Conservation (phyloP, 352 stramenopile genomes). For the Phytophthora boehmeriae region DNA sequence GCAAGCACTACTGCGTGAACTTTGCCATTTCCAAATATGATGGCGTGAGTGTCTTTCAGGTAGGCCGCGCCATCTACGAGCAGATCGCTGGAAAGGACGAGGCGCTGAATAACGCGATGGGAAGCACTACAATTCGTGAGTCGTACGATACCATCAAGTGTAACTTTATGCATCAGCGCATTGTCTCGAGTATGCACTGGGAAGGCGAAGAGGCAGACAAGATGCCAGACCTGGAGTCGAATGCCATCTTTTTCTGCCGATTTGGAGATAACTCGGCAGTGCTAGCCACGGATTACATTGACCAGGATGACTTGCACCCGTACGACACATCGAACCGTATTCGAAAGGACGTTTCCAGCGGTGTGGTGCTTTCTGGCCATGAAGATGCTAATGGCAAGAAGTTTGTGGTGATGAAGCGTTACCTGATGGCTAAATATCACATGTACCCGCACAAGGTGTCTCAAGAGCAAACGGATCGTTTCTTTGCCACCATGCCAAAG, state of each 20-base stretch:
- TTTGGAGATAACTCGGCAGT: slow-evolving; percentile 71
- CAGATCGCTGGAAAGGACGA: slow-evolving; percentile 75
- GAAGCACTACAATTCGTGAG: slow-evolving; percentile 67
- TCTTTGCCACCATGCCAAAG: slow-evolving; percentile 68
- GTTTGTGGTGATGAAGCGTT: slow-evolving; percentile 82
- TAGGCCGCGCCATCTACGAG: slow-evolving; percentile 73
- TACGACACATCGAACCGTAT: slow-evolving; percentile 73
- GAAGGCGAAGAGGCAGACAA: slow-evolving; percentile 43
- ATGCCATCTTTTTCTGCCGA: slow-evolving; percentile 68
- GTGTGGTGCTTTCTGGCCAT: slow-evolving; percentile 70
- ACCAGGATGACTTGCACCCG: slow-evolving; percentile 78
- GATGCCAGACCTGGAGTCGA: slow-evolving; percentile 76
- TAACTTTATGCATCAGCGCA: slow-evolving; percentile 84
- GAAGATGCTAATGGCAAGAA: slow-evolving; percentile 64
- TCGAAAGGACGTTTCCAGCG: slow-evolving; percentile 78
- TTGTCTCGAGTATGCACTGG: slow-evolving; percentile 78
- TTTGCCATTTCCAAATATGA: slow-evolving; percentile 81
- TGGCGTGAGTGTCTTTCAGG: slow-evolving; percentile 61
- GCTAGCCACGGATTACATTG: slow-evolving; percentile 77
- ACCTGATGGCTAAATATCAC: slow-evolving; percentile 81
- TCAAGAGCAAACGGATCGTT: slow-evolving; percentile 60
- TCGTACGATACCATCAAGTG: slow-evolving; percentile 80
- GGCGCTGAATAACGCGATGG: slow-evolving; percentile 56
- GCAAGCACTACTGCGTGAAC: slow-evolving; percentile 81
- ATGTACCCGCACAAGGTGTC: slow-evolving; percentile 78